phyloP scores from a whole-genome alignment of 345 rosid genomes.

The Excoecaria cochinchinensis region DNA sequence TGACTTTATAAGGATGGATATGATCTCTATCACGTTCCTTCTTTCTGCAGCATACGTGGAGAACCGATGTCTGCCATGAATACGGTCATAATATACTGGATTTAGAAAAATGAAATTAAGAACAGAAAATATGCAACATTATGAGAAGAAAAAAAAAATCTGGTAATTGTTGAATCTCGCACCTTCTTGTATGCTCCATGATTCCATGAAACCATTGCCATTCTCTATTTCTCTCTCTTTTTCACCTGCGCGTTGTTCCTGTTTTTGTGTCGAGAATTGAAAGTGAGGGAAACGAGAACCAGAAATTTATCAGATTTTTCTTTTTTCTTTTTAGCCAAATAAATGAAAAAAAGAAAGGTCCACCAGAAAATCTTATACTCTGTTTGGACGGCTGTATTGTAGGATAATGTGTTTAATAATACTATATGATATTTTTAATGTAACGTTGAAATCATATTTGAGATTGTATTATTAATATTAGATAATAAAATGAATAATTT shows the following conservation, averaged over 20 bases:
- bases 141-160: background rate
- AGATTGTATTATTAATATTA: no score
- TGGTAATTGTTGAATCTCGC: constrained; percentile 12
- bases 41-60: constrained; percentile 60
- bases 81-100: background rate
- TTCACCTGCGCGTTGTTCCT: background rate
- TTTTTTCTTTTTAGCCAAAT: background rate
- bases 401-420: no score
- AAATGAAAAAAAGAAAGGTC: background rate
- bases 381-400: no score
- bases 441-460: no score
- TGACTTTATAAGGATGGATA: constrained; percentile 68
- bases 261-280: background rate
- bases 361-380: no score
- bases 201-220: constrained; percentile 47
- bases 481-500: no score
- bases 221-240: constrained; percentile 5
- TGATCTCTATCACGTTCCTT: constrained; percentile 63
- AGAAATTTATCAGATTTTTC: constrained; percentile 15
- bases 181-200: constrained; percentile 43
- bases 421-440: no score
- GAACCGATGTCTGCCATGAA: constrained; percentile 32
- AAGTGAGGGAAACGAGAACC: constrained; percentile 15
- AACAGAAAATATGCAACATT: background rate
- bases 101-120: background rate